Evolutionary conservation across 129 eudicot genomes (phyloP).

Genomic region (Oenanthe sinensis): DNA sequence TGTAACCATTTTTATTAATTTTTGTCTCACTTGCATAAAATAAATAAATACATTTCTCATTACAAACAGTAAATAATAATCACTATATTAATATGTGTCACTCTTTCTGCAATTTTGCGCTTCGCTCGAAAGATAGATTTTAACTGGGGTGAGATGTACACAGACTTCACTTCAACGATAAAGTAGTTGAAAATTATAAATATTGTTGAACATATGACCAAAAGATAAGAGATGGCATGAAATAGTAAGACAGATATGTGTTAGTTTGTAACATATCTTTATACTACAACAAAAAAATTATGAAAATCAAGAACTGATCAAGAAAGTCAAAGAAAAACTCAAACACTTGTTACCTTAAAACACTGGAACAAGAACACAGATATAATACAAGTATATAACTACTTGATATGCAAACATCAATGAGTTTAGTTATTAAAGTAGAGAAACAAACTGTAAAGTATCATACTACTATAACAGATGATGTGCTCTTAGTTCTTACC

Average conservation of each 20-base stretch:
- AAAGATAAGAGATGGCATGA: too few species aligned
- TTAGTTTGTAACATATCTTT: too few species aligned
- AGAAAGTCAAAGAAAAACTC: neutral
- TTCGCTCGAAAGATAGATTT: neutral
- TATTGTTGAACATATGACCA: too few species aligned
- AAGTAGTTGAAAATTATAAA: too few species aligned
- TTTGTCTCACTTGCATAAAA: neutral
- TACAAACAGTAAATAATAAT: too few species aligned
- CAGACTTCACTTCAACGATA: neutral
- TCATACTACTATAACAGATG: neutral
- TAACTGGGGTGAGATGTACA: neutral
- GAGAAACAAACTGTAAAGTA: neutral
- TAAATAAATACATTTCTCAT: neutral
- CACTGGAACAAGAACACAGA: neutral
- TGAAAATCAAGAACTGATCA: neutral
- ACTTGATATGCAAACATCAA: neutral
- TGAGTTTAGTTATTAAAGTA: too few species aligned
- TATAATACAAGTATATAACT: too few species aligned
- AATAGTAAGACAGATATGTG: too few species aligned
- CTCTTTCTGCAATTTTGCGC: neutral
- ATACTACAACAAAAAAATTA: too few species aligned
- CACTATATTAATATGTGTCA: neutral
- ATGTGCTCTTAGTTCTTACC: neutral
- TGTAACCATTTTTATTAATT: neutral
- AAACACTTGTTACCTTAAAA: neutral